These are phyloP conservation scores for Plasmopara viticola DNA, from an alignment of 352 stramenopile species.

Conservation along the genomic window DNA sequence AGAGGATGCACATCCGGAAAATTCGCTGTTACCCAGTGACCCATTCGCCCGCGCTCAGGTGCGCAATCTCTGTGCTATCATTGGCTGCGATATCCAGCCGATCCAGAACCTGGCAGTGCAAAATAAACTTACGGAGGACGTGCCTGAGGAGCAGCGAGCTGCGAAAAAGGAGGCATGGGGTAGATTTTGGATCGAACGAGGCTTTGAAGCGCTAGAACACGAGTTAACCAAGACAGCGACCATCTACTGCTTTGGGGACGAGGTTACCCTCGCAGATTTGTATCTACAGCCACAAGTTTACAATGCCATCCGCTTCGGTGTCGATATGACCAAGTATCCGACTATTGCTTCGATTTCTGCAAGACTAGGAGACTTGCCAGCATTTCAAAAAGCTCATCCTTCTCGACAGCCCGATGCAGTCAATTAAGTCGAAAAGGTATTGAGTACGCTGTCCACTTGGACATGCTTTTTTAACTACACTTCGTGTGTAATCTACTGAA, in stretches of 20 bases:
- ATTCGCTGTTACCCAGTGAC: conserved; percentile 68
- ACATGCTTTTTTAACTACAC: too few relatives aligned
- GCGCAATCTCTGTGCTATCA: conserved; percentile 85
- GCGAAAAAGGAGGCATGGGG: conserved; percentile 41
- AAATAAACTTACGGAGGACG: conserved; percentile 36
- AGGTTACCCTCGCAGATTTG: conserved; percentile 83
- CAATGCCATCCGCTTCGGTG: conserved; percentile 85
- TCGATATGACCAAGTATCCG: conserved; percentile 37
- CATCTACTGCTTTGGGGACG: conserved; percentile 69
- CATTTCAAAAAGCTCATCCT: conserved; percentile 79
- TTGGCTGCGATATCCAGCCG: conserved; percentile 89
- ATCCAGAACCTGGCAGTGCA: conserved; percentile 86
- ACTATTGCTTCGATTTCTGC: conserved; percentile 72
- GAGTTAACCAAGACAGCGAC: conserved; percentile 47
- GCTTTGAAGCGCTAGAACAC: conserved; percentile 80
- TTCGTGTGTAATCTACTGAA: conserved; percentile 6
- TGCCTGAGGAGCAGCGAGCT: conserved; percentile 49
- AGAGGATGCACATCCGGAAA: too few relatives aligned
- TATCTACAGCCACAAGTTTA: conserved; percentile 90
- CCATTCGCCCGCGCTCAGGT: conserved; percentile 60
- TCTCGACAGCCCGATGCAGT: conserved; percentile 68
- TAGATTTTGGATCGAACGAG: conserved; percentile 69
- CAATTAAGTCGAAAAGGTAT: conserved; percentile 6
- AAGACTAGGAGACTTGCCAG: conserved; percentile 54
- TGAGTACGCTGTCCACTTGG: too few relatives aligned